Percentiles rank a stretch among this genome's conserved stretches.
Conservation (phyloP, 768 basidiomycete genomes). For the Naganishia kalamii region DNA sequence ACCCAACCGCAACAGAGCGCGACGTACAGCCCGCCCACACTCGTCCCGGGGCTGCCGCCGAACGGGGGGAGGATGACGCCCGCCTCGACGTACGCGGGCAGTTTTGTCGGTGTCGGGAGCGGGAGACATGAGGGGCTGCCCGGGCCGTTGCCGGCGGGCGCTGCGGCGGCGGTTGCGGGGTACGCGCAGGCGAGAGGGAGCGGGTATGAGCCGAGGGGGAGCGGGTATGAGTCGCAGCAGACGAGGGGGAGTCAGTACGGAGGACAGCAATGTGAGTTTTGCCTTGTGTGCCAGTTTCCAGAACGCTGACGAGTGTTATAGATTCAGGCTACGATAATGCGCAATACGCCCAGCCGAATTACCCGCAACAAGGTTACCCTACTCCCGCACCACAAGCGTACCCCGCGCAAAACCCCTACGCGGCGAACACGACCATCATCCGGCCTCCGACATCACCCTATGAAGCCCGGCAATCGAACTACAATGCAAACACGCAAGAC, state of each 20-base stretch:
- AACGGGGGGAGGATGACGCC: neutral
- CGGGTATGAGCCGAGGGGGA: neutral
- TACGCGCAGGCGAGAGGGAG: neutral
- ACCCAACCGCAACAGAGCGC: neutral
- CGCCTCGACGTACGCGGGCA: neutral
- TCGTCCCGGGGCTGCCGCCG: neutral
- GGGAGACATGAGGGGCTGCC: slow-evolving; percentile 7
- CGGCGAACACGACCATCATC: neutral
- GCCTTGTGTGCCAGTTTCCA: neutral
- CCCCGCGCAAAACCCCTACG: neutral
- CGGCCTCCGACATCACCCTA: neutral
- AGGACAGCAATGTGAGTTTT: slow-evolving; percentile 6
- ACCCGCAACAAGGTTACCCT: neutral
- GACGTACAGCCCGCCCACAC: neutral
- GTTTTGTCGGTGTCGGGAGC: slow-evolving; percentile 10
- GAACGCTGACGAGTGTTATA: neutral
- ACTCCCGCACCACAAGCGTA: neutral
- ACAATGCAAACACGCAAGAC: neutral
- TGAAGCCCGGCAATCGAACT: neutral
- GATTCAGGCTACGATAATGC: slow-evolving; percentile 3
- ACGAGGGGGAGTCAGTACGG: neutral
- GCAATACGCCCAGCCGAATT: slow-evolving; percentile 9
- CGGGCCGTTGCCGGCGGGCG: neutral
- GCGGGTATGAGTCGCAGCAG: neutral
- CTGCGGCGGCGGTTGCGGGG: neutral